Percentiles rank a stretch among this genome's conserved stretches.
These are phyloP conservation scores for Neonothopanus nambi DNA, from an alignment of 1,284 basidiomycete species.

Conservation along the genomic window DNA sequence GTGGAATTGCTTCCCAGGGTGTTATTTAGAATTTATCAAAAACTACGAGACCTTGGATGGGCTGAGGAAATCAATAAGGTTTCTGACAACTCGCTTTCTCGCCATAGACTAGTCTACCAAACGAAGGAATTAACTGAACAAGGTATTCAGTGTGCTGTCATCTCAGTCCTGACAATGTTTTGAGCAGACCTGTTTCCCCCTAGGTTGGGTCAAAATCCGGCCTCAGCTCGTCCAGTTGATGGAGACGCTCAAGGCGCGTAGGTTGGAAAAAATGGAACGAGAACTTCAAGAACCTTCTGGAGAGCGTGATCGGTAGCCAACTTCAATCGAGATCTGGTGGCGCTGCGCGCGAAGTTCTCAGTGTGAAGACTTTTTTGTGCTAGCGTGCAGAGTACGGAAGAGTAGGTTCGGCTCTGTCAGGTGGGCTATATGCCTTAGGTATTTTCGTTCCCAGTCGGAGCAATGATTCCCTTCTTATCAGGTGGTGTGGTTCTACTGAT, in stretches of 20 bases:
- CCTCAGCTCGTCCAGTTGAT: slow-evolving; percentile 2
- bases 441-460: no score
- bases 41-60: slow-evolving; percentile 9
- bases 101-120: slow-evolving; percentile 6
- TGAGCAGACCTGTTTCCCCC: background rate
- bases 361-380: no score
- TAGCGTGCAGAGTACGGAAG: no score
- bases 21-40: slow-evolving; percentile 2
- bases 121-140: slow-evolving; percentile 11
- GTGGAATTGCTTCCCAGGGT: background rate
- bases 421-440: no score
- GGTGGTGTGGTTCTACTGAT: no score
- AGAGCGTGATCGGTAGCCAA: background rate
- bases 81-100: background rate
- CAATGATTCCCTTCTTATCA: no score
- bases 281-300: background rate
- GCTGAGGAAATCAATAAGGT: slow-evolving; percentile 3
- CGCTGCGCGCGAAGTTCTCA: no score
- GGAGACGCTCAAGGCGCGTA: background rate
- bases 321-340: no score
- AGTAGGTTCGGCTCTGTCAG: no score
- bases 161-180: background rate
- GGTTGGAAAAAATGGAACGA: background rate
- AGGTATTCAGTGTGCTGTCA: background rate
- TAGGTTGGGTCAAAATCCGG: slow-evolving; percentile 2